A percentile compares a stretch with the other conserved stretches of the same genome.
phyloP scores from a whole-genome alignment of 768 basidiomycete species.

The Dentipellis fragilis region DNA sequence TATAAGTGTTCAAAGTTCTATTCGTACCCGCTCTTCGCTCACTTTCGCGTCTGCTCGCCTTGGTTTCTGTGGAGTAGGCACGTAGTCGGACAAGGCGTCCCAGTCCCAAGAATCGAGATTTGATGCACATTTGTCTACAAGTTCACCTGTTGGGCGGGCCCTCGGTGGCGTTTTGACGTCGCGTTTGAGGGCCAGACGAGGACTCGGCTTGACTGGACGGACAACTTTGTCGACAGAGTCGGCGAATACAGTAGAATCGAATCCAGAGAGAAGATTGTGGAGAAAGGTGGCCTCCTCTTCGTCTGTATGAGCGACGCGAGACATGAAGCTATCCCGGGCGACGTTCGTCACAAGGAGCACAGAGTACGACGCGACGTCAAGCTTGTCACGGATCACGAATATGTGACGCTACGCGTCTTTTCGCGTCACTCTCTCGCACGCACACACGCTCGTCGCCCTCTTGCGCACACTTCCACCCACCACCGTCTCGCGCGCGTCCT shows the following conservation, averaged over 20 bases:
- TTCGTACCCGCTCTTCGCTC: too few relatives aligned
- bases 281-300: constrained; percentile 54
- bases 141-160: not conserved
- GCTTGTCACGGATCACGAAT: too few relatives aligned
- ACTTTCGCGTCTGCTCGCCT: too few relatives aligned
- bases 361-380: too few relatives aligned
- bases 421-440: too few relatives aligned
- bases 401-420: too few relatives aligned
- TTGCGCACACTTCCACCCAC: too few relatives aligned
- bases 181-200: not conserved
- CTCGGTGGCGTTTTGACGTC: not conserved
- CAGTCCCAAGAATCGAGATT: constrained; percentile 10
- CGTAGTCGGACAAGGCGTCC: constrained; percentile 14
- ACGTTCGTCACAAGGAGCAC: too few relatives aligned
- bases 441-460: too few relatives aligned
- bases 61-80: constrained; percentile 12
- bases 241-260: constrained; percentile 46
- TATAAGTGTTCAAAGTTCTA: too few relatives aligned
- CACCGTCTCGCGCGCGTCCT: too few relatives aligned
- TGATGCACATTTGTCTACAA: constrained; percentile 1
- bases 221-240: constrained; percentile 13
- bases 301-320: constrained; percentile 13
- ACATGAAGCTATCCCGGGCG: not conserved
- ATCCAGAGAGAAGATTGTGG: constrained; percentile 35
- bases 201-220: constrained; percentile 2